Base-by-base conservation (phyloP, 768 basidiomycete species). In the Crepidotus variabilis region DNA sequence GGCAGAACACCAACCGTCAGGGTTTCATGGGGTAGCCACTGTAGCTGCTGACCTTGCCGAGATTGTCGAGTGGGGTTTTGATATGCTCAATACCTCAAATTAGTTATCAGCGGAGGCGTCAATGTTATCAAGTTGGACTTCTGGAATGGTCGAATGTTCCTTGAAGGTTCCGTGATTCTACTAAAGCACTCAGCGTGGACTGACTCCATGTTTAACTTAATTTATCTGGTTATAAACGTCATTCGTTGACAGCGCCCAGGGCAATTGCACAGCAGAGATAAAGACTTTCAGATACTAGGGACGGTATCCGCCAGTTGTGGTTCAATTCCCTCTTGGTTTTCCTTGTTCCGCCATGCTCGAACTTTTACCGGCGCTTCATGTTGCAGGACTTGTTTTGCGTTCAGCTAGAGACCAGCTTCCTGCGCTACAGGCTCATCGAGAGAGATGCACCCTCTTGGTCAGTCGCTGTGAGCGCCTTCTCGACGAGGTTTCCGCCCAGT, bases 361-460 rank as follows among this genome's bases (percentile, higher is more conserved):
- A 18, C 28, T 57, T 16, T 43, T 51, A 20, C 46, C 55, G 28
- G 20, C 54, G 33, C 47, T 60, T 36, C 52, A 57, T 16, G 52
- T 55, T 21, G 51, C 59, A 9, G 24, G 8, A 1, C 46, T 51
- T 9, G 56, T 51, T 10, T 32, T 60, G 28, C 43, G 45, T 33
- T 28, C 47, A 6, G 56, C 56, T 2, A 35, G 52, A 36, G 51
- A 60, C 23, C 55, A 57, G 21, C 48, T 52, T 16, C 51, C 50
- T 18, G 39, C 51, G 6, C 35, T 60, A 5, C 50, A 53, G 13
- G 49, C 34, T 35, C 55, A 56, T 45, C 58, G 56, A 47, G 46
- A 58, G 10, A 54, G 47, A 24, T 58, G 60, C 32, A 61, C 55
- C 35, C 43, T 59, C 20, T 51, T 61, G 21, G 47, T 61, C 47